Conservation (phyloP, 192 early-diverging fungal genomes). For the Podila clonocystis region DNA sequence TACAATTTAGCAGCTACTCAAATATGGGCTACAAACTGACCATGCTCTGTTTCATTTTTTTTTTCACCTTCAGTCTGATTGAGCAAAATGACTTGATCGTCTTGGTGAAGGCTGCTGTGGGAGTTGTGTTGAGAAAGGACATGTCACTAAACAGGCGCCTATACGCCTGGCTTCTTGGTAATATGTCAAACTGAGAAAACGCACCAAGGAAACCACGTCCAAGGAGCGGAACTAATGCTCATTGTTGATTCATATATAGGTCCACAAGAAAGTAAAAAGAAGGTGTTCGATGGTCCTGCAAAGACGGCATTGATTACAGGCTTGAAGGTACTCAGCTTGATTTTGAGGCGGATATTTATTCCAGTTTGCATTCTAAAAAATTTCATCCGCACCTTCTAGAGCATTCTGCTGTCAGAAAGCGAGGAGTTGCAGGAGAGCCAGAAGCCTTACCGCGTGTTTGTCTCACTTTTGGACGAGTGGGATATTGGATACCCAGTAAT, state of each 20-base stretch:
- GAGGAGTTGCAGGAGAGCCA: slow-evolving; percentile 58
- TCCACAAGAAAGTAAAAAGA: slow-evolving; percentile 53
- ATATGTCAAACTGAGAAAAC: background rate
- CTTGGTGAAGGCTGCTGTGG: slow-evolving; percentile 76
- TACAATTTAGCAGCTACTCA: background rate
- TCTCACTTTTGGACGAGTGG: slow-evolving; percentile 88
- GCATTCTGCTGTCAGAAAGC: slow-evolving; percentile 37
- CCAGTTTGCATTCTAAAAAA: no score
- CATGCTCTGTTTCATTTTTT: background rate
- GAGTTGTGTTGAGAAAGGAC: slow-evolving; percentile 88
- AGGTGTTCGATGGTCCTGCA: slow-evolving; percentile 62
- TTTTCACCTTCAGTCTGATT: slow-evolving; percentile 56
- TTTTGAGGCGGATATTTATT: no score
- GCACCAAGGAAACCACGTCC: no score
- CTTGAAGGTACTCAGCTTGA: slow-evolving; percentile 48
- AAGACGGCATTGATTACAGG: slow-evolving; percentile 63
- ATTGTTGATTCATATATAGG: slow-evolving; percentile 7
- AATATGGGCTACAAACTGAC: background rate
- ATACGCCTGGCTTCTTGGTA: slow-evolving; percentile 90
- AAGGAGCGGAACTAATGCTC: background rate
- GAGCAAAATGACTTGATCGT: slow-evolving; percentile 71
- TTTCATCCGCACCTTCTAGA: slow-evolving; percentile 9
- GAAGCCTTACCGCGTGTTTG: slow-evolving; percentile 81
- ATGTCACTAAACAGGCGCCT: slow-evolving; percentile 94
- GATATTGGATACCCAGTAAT: slow-evolving; percentile 84